Percentiles rank a stretch among this genome's conserved stretches.
These are phyloP conservation scores for Paramecium caudatum DNA, from an alignment of 73 alveolate species.

Conservation along the genomic window DNA sequence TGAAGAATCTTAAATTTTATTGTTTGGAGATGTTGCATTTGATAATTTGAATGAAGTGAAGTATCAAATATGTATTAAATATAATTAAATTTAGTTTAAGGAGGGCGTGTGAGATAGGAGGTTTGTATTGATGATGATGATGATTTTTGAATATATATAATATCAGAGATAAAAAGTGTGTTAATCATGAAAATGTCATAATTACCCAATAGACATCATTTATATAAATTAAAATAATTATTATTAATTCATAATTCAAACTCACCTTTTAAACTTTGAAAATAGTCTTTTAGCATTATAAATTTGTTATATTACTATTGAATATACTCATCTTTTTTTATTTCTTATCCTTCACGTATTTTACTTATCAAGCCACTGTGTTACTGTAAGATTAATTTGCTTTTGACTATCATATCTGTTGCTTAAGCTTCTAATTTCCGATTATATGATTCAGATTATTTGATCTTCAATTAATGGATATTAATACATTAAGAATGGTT, in stretches of 20 bases:
- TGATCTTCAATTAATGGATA: not conserved
- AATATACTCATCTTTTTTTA: conserved; percentile 25
- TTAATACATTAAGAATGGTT: not conserved
- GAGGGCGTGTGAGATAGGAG: not conserved
- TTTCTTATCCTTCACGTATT: not conserved
- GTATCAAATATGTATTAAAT: not conserved
- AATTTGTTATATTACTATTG: conserved; percentile 9
- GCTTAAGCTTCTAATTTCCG: not conserved
- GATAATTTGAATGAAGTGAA: conserved; percentile 64
- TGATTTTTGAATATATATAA: conserved; percentile 31
- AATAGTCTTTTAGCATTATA: not conserved
- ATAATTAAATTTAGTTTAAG: not conserved
- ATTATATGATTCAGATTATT: not conserved
- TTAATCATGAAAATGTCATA: conserved; percentile 32
- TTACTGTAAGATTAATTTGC: not conserved
- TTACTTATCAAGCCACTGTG: too few relatives aligned
- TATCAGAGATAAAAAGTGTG: conserved; percentile 39
- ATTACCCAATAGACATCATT: conserved; percentile 65
- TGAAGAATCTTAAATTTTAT: conserved; percentile 64
- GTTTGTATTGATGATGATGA: not conserved
- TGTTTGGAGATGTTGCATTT: conserved; percentile 70
- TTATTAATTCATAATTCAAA: conserved; percentile 18
- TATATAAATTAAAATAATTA: not conserved
- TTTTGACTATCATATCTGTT: conserved; percentile 5
- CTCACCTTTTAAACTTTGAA: not conserved